These are phyloP conservation scores for Bodo saltans DNA, from an alignment of 78 protist species.

Conservation along the genomic window DNA sequence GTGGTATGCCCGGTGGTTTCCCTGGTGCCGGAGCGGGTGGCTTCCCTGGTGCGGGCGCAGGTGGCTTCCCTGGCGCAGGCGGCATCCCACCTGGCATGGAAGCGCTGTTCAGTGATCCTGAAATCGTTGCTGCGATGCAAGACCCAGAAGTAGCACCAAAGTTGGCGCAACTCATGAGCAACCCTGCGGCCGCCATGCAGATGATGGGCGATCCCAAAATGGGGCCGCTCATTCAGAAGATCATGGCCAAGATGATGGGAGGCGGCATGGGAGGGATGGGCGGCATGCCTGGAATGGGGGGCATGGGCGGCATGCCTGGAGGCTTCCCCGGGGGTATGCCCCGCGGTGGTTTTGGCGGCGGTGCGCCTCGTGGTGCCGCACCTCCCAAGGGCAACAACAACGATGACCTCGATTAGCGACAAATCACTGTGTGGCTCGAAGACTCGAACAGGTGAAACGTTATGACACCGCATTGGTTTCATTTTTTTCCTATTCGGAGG, in stretches of 20 bases:
- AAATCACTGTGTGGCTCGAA: too few relatives aligned
- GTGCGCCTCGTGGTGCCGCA: too few relatives aligned
- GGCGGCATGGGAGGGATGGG: conserved; percentile 18
- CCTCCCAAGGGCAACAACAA: too few relatives aligned
- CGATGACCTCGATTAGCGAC: too few relatives aligned
- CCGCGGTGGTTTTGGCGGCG: too few relatives aligned
- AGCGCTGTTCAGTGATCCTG: neutral
- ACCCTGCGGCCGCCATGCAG: conserved; percentile 3
- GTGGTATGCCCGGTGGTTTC: conserved; percentile 28
- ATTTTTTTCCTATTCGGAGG: too few relatives aligned
- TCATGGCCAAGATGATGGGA: conserved; percentile 14
- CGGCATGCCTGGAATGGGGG: conserved; percentile 20
- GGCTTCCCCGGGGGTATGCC: neutral
- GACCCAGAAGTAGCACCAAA: conserved; percentile 1
- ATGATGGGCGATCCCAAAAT: conserved; percentile 1
- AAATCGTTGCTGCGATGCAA: neutral
- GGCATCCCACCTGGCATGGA: conserved; percentile 25
- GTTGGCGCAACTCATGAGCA: neutral
- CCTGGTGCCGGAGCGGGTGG: conserved; percentile 25
- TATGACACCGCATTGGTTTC: too few relatives aligned
- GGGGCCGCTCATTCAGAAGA: neutral
- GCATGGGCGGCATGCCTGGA: conserved; percentile 21
- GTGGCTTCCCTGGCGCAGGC: too few relatives aligned
- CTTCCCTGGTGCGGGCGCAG: conserved; percentile 7
- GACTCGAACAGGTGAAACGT: too few relatives aligned